Percentiles rank a stretch among this genome's conserved stretches.
phyloP scores from a whole-genome alignment of 1,139 yeast genomes.

The Torulaspora pretoriensis region DNA sequence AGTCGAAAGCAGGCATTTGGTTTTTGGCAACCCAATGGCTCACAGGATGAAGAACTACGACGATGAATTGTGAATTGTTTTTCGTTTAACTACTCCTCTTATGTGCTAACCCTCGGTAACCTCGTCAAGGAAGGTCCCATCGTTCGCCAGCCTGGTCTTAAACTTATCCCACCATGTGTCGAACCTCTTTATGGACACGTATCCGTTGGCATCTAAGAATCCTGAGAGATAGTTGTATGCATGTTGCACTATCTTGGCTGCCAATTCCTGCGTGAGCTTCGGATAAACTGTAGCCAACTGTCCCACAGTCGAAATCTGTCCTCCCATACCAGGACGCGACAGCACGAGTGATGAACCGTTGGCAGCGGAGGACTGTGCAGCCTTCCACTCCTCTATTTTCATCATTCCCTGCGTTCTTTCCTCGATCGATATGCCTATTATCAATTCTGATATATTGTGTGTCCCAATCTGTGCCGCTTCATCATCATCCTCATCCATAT shows the following conservation, averaged over 20 bases:
- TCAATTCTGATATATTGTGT: conserved; percentile 39
- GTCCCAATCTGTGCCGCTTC: conserved; percentile 34
- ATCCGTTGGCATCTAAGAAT: conserved; percentile 71
- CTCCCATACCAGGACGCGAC: conserved; percentile 22
- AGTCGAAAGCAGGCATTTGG: conserved; percentile 58
- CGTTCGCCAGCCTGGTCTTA: conserved; percentile 63
- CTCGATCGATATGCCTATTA: conserved; percentile 87
- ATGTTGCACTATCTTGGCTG: conserved; percentile 83
- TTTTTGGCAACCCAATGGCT: conserved; percentile 79
- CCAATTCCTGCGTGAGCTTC: conserved; percentile 47
- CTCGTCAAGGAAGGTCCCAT: conserved; percentile 73
- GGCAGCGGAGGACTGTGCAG: conserved; percentile 22
- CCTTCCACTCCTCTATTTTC: conserved; percentile 32
- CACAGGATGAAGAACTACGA: conserved; percentile 33
- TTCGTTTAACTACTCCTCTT: neutral
- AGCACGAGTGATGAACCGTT: conserved; percentile 33
- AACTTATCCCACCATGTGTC: conserved; percentile 97
- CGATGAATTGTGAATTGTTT: conserved; percentile 22
- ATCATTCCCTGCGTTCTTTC: conserved; percentile 43
- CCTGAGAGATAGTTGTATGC: conserved; percentile 89
- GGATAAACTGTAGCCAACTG: conserved; percentile 36
- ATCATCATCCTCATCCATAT: conserved; percentile 37
- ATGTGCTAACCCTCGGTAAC: conserved; percentile 28
- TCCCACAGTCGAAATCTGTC: conserved; percentile 36
- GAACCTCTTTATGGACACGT: conserved; percentile 81